Percentiles rank a stretch among this genome's conserved stretches.
Evolutionary conservation across 768 basidiomycete species (phyloP).

Genomic region (Mycena kentingensis): DNA sequence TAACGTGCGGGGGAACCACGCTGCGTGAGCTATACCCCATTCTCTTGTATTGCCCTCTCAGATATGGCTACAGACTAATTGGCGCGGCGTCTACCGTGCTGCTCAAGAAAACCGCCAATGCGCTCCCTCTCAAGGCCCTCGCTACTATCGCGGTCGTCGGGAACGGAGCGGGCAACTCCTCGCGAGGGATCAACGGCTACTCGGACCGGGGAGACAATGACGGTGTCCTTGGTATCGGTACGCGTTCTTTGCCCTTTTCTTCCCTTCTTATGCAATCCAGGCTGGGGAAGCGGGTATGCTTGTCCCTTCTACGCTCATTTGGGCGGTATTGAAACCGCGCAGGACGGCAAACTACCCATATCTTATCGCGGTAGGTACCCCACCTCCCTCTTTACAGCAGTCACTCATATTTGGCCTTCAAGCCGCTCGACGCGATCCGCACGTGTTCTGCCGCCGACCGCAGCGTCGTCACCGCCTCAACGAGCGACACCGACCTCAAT

Average conservation of each 20-base stretch:
- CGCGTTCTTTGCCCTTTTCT: slow-evolving; percentile 33
- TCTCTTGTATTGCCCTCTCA: not conserved
- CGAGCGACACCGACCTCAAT: slow-evolving; percentile 52
- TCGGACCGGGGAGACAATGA: slow-evolving; percentile 56
- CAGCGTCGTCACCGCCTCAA: slow-evolving; percentile 45
- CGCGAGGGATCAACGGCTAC: slow-evolving; percentile 57
- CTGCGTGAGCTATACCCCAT: slow-evolving; percentile 31
- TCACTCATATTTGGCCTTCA: not conserved
- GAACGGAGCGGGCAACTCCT: slow-evolving; percentile 55
- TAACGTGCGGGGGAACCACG: slow-evolving; percentile 62
- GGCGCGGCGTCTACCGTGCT: slow-evolving; percentile 49
- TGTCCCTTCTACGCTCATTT: slow-evolving; percentile 37
- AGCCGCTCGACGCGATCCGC: slow-evolving; percentile 51
- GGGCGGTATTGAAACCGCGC: not conserved
- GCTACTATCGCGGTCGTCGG: slow-evolving; percentile 56
- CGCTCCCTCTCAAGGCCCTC: slow-evolving; percentile 18
- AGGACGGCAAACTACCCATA: slow-evolving; percentile 53
- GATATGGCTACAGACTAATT: slow-evolving; percentile 33
- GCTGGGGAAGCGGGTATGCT: slow-evolving; percentile 56
- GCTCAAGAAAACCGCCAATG: slow-evolving; percentile 43
- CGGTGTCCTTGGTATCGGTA: slow-evolving; percentile 65
- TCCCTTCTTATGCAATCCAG: slow-evolving; percentile 23
- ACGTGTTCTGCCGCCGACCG: slow-evolving; percentile 40
- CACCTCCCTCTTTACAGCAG: not conserved
- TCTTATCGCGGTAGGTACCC: slow-evolving; percentile 41